Evolutionary conservation across 768 basidiomycete genomes (phyloP).

Genomic region (Pisolithus albus): DNA sequence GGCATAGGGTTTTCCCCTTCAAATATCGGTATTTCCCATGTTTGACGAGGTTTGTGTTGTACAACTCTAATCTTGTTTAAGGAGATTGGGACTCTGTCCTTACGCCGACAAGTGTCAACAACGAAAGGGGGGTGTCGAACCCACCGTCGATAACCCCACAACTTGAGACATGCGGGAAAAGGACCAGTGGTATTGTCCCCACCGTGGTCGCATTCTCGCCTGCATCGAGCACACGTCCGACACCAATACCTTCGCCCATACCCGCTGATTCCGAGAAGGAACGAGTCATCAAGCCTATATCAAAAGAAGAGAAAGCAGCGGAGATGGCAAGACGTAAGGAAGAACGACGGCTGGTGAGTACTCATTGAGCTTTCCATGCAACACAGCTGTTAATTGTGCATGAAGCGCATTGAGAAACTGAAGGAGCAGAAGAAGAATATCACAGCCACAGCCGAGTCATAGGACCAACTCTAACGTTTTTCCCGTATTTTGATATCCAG

Average conservation of each 20-base stretch:
- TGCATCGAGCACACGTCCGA: slow-evolving; percentile 15
- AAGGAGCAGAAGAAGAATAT: slow-evolving; percentile 74
- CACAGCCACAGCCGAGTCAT: slow-evolving; percentile 2
- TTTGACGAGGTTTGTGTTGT: background rate
- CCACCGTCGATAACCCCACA: slow-evolving; percentile 19
- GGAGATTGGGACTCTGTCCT: slow-evolving; percentile 21
- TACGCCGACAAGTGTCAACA: slow-evolving; percentile 1
- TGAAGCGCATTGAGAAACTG: slow-evolving; percentile 66
- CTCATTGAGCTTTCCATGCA: background rate
- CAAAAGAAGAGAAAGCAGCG: slow-evolving; percentile 89
- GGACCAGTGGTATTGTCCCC: background rate
- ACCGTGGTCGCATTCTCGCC: slow-evolving; percentile 10
- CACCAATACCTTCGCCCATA: slow-evolving; percentile 20
- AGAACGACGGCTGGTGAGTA: slow-evolving; percentile 77
- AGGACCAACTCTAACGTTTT: background rate
- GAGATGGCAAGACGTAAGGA: slow-evolving; percentile 90
- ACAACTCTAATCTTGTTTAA: background rate
- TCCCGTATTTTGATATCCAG: no score
- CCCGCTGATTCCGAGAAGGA: slow-evolving; percentile 8
- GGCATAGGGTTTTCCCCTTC: slow-evolving; percentile 18
- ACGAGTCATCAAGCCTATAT: slow-evolving; percentile 27
- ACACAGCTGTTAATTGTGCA: background rate
- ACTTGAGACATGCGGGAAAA: slow-evolving; percentile 6
- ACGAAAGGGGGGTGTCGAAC: slow-evolving; percentile 10
- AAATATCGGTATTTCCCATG: background rate